phyloP scores from a whole-genome alignment of 106 monocot genomes.

The Apostasia ramifera region DNA sequence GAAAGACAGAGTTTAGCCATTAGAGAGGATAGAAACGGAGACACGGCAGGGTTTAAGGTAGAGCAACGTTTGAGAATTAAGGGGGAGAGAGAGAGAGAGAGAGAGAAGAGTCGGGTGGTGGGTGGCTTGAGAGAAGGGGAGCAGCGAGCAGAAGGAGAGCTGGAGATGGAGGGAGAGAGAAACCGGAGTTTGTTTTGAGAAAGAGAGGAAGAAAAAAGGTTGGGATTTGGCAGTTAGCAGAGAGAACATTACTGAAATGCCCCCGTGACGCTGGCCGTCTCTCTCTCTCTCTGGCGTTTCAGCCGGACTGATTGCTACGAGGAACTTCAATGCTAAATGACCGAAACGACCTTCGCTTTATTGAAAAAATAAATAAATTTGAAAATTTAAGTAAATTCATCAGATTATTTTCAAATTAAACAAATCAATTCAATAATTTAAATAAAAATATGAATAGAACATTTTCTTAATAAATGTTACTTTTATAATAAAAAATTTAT shows the following conservation, averaged over 20 bases:
- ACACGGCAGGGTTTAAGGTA: background rate
- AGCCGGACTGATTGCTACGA: too few relatives aligned
- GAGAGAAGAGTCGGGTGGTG: background rate
- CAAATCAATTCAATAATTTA: too few relatives aligned
- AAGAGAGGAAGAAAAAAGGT: background rate
- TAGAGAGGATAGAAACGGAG: background rate
- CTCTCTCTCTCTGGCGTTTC: too few relatives aligned
- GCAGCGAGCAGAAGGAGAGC: background rate
- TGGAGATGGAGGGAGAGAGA: background rate
- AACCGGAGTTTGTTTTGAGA: background rate
- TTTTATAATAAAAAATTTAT: too few relatives aligned
- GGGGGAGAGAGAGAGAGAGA: background rate
- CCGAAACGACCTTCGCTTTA: too few relatives aligned
- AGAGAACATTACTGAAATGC: background rate
- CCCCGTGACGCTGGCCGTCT: background rate
- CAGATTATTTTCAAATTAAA: too few relatives aligned
- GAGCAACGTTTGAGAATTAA: background rate
- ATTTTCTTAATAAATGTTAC: too few relatives aligned
- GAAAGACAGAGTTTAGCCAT: background rate
- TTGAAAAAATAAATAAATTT: too few relatives aligned
- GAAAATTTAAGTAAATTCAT: too few relatives aligned
- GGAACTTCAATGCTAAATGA: too few relatives aligned
- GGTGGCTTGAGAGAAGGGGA: background rate
- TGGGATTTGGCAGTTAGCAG: background rate
- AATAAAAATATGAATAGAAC: too few relatives aligned